phyloP scores from a whole-genome alignment of 176 grass and related monocot species.

The Zoysia pacifica region DNA sequence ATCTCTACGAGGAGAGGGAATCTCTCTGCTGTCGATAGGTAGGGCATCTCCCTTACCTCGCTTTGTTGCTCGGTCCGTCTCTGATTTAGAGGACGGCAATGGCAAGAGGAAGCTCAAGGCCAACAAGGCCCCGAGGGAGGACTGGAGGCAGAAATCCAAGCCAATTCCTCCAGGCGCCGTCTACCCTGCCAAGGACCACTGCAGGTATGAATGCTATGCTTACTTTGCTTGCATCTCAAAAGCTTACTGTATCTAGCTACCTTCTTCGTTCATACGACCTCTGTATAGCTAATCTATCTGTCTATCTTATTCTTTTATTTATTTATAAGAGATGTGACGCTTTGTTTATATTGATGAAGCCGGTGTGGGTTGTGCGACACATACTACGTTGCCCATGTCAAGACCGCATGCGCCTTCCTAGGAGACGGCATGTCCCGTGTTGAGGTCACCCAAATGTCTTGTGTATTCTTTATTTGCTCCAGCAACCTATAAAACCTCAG shows the following conservation, averaged over 20 bases:
- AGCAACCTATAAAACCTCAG: not conserved
- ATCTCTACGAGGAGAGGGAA: too few relatives aligned
- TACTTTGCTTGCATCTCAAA: not conserved
- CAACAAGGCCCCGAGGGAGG: conserved; percentile 53
- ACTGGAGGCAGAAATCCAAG: conserved; percentile 79
- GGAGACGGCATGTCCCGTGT: conserved; percentile 93
- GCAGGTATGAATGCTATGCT: conserved; percentile 44
- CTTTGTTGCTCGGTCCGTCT: too few relatives aligned
- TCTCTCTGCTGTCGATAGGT: too few relatives aligned
- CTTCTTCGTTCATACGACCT: not conserved
- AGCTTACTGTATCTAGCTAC: not conserved
- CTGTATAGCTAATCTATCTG: too few relatives aligned
- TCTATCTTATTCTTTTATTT: too few relatives aligned
- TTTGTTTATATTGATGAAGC: conserved; percentile 29
- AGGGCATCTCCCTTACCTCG: too few relatives aligned
- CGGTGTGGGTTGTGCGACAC: conserved; percentile 89
- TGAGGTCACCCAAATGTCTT: conserved; percentile 49
- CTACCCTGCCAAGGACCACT: conserved; percentile 96
- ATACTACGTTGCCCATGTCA: conserved; percentile 94
- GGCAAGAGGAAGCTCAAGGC: conserved; percentile 24
- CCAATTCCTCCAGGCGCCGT: conserved; percentile 78
- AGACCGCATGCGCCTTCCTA: conserved; percentile 80
- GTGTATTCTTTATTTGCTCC: not conserved
- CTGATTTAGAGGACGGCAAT: not conserved
- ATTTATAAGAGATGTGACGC: not conserved